Percentiles rank a stretch among this genome's conserved stretches.
phyloP scores from a whole-genome alignment of 2,329 filamentous ascomycete genomes.

The Pseudonectria foliicola region DNA sequence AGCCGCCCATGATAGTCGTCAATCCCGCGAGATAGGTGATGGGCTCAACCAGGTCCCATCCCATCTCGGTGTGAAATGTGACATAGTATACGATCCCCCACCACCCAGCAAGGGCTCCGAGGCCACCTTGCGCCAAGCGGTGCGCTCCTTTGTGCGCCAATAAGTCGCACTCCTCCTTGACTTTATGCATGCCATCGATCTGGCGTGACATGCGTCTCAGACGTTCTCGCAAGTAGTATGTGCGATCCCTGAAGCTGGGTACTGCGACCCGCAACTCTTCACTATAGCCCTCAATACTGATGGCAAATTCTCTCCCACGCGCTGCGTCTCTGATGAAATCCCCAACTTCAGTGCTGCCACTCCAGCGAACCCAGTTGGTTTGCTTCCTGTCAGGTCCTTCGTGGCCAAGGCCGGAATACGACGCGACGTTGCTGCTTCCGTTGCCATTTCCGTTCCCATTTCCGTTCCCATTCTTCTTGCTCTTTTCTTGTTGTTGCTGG shows the following conservation, averaged over 20 bases:
- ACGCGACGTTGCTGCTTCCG: constrained; percentile 46
- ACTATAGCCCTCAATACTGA: constrained; percentile 66
- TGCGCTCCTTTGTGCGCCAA: constrained; percentile 73
- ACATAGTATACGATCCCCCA: constrained; percentile 75
- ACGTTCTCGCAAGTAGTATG: constrained; percentile 74
- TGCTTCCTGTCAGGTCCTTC: constrained; percentile 43
- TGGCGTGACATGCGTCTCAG: constrained; percentile 63
- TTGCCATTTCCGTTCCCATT: too few relatives aligned
- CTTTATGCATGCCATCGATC: constrained; percentile 60
- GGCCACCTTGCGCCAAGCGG: constrained; percentile 71
- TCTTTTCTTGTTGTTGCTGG: constrained; percentile 24
- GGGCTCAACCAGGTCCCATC: constrained; percentile 88
- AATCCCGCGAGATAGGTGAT: constrained; percentile 86
- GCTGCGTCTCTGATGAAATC: constrained; percentile 92
- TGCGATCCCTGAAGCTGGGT: constrained; percentile 84
- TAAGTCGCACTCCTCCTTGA: constrained; percentile 77
- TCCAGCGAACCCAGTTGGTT: constrained; percentile 73
- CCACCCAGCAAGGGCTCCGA: constrained; percentile 66
- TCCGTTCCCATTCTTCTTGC: constrained; percentile 1
- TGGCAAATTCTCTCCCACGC: constrained; percentile 73
- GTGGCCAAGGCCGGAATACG: constrained; percentile 63
- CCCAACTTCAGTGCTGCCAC: constrained; percentile 79
- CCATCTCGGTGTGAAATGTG: constrained; percentile 65
- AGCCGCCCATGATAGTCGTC: constrained; percentile 78
- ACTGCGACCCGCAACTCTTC: constrained; percentile 69